Evolutionary conservation across 495 filamentous ascomycete genomes (phyloP).

Genomic region (Articulospora tetracladia): DNA sequence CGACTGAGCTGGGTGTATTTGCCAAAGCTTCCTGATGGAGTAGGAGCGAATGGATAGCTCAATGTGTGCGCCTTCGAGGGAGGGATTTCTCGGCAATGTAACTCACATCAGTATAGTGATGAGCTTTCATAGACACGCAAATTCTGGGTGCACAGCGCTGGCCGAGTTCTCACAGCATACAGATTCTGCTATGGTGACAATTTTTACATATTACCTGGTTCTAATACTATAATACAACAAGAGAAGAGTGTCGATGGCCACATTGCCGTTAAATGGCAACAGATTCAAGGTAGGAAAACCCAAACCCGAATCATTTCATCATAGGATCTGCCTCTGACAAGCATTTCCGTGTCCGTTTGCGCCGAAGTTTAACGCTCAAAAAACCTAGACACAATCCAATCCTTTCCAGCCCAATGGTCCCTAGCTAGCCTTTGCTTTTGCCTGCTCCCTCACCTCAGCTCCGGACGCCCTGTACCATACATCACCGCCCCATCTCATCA

Average conservation of each 20-base stretch:
- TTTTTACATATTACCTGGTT: not conserved
- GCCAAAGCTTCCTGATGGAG: not conserved
- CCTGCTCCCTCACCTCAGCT: conserved; percentile 45
- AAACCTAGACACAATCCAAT: not conserved
- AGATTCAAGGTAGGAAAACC: not conserved
- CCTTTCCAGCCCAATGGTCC: conserved; percentile 2
- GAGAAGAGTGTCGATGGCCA: not conserved
- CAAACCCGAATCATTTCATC: conserved; percentile 2
- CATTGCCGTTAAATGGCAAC: no score
- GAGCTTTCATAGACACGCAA: not conserved
- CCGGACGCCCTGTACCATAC: conserved; percentile 91
- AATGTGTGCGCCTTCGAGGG: no score
- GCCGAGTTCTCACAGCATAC: not conserved
- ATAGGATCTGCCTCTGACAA: not conserved
- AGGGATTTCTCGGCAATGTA: not conserved
- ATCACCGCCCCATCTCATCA: conserved; percentile 87
- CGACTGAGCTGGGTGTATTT: conserved; percentile 3
- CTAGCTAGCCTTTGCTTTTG: not conserved
- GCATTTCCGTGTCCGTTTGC: not conserved
- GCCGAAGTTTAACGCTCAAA: not conserved
- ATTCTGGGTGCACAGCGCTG: not conserved
- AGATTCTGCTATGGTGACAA: not conserved
- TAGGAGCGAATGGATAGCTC: not conserved
- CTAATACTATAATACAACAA: not conserved
- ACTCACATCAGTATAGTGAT: not conserved